Base-by-base conservation (phyloP, 2,329 filamentous ascomycete genomes). In the Botrytis paeoniae region DNA sequence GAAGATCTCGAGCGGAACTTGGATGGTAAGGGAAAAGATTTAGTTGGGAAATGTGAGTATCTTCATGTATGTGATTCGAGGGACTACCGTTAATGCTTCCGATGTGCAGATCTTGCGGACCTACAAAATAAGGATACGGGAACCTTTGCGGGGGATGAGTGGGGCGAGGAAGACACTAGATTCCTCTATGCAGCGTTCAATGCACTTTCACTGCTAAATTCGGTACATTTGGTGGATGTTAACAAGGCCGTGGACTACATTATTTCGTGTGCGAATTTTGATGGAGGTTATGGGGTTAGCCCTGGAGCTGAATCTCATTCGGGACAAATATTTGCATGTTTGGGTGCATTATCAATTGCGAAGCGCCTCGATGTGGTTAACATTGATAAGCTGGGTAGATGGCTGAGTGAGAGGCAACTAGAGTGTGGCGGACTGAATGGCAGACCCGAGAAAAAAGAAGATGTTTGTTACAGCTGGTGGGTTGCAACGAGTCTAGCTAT, bases 391-490 rank as follows among this genome's bases (percentile, higher is more conserved):
- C 85, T 98, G 7, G 95, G 91, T 29, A 89, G 90, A 66, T 99
- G 96, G 96, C 86, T 99, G 71, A 97, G 94, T 82, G 96, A 99
- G 83, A 89, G 96, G 75, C 96, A 99, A 81, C 86, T 97, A 41
- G 88, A 93, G 16, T 91, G 91, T 65, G 96, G 96, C 43, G 96
- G 96, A 0, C 85, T 99, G 69, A 99, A 99, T 81, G 96, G 96
- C 4, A 88, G 96, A 66, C 96, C 96, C 0, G 96, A 98, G 84
- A 99, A 99, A 85, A 85, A 93, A 75, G 95, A 97, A 81, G 96
- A 99, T 81, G 95, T 97, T 22, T 99, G 96, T 84, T 99, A 99
- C 84, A 97, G 94, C 81, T 99, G 96, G 96, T 99, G 96, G 96
- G 96, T 98, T 62, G 85, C 95, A 80, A 95, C 93, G 80, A 97